These are phyloP conservation scores for Solanum neorickii DNA, from an alignment of 257 asterid species.

Conservation along the genomic window DNA sequence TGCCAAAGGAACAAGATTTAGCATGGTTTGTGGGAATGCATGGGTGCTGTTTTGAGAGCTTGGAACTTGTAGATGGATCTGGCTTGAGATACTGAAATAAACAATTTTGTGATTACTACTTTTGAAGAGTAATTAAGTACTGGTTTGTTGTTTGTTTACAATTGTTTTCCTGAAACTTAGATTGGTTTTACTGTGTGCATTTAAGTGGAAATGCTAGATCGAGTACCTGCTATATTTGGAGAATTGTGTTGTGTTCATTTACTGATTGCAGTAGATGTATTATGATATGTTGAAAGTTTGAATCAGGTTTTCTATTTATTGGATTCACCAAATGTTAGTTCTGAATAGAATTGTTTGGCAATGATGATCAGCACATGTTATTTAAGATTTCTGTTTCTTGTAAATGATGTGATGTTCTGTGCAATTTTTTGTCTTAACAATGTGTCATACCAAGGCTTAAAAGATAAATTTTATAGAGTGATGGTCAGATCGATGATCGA, in stretches of 20 bases:
- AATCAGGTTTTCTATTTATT: background rate
- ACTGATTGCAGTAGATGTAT: background rate
- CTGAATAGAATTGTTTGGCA: background rate
- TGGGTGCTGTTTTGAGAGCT: background rate
- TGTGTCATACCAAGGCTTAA: too few relatives aligned
- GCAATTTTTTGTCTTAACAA: too few relatives aligned
- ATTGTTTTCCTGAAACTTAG: background rate
- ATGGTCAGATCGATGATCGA: too few relatives aligned
- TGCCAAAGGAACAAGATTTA: background rate
- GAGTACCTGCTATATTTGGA: background rate
- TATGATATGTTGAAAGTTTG: background rate
- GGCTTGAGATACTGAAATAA: background rate
- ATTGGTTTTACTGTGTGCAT: background rate
- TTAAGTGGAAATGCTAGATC: too few relatives aligned
- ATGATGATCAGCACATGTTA: background rate
- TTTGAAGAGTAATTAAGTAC: background rate
- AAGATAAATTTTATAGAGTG: too few relatives aligned
- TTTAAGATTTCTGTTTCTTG: background rate
- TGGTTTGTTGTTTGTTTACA: background rate
- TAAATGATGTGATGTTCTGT: background rate
- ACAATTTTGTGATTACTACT: background rate
- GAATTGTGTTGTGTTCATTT: background rate
- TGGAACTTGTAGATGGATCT: background rate
- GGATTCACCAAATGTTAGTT: background rate
- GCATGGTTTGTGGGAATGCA: background rate